Evolutionary conservation across 2,329 filamentous ascomycete species (phyloP).

Genomic region (Aspergillus udagawae): DNA sequence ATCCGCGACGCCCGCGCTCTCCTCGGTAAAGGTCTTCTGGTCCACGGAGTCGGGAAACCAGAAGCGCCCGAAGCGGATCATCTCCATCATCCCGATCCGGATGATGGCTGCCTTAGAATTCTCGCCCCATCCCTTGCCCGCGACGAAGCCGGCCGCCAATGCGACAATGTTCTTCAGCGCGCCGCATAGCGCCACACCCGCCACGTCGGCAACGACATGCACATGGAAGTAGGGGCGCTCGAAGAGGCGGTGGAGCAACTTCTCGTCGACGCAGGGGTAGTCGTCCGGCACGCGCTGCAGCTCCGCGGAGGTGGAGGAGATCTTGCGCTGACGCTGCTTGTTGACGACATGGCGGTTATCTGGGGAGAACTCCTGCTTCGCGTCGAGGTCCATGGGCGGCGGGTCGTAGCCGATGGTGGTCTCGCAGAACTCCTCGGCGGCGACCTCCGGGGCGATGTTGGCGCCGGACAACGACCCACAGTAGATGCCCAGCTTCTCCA

Average conservation of each 20-base stretch:
- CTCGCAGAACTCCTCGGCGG: conserved; percentile 87
- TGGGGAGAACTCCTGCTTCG: conserved; percentile 44
- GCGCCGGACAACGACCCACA: conserved; percentile 87
- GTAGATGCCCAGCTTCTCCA: conserved; percentile 82
- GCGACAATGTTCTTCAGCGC: conserved; percentile 94
- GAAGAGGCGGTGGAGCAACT: conserved; percentile 75
- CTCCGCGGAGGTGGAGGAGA: conserved; percentile 58
- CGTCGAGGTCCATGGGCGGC: conserved; percentile 73
- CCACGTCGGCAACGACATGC: conserved; percentile 69
- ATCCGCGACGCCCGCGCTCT: conserved; percentile 22
- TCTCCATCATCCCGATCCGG: conserved; percentile 85
- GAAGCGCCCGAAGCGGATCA: conserved; percentile 74
- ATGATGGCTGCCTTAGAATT: conserved; percentile 94
- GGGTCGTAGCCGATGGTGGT: conserved; percentile 93
- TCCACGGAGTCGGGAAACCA: conserved; percentile 16
- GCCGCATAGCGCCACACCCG: conserved; percentile 58
- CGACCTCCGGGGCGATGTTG: conserved; percentile 89
- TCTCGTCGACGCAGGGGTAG: conserved; percentile 77
- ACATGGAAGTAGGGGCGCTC: conserved; percentile 93
- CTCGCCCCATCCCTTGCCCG: conserved; percentile 89
- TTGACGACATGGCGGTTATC: conserved; percentile 36
- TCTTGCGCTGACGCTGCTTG: conserved; percentile 58
- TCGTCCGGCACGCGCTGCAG: conserved; percentile 69
- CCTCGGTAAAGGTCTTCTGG: conserved; percentile 15
- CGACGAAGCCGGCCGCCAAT: conserved; percentile 83